Evolutionary conservation across 306 rosid species (phyloP), one percentile per base, ranked within the genome.

Genomic region (Carpinus viminea): DNA sequence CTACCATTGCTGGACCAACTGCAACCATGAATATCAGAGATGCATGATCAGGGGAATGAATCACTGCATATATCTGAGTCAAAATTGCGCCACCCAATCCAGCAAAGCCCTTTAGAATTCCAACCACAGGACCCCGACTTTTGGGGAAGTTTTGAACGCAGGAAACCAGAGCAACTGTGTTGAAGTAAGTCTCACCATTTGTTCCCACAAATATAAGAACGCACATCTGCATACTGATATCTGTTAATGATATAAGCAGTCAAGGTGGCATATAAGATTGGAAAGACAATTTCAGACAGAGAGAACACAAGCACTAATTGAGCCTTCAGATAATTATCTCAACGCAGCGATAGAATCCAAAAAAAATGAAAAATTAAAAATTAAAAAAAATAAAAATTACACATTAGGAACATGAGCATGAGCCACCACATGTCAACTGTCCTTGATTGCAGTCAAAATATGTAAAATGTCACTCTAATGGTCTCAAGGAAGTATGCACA

Each of bases 171-270:
- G 98, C 80, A 83, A 85, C 97, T 45, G 98, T 95, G 83, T 95
- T 95, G 90, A 92, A 95, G 93, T 90, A 95, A 69, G 97, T 92
- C 87, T 92, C 97, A 20, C 98, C 97, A 72, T 95, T 95, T 59
- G 98, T 92, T 80, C 97, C 98, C 64, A 95, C 82, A 66, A 92
- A 95, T 75, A 95, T 88, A 68, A 89, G 95, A 83, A 84, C 54
- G 75, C 98, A 95, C 91, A 95, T 87, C 98, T 95, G 97, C 91
- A 87, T 28, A 65, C 77, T 68, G 77, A 82, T 73, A 77, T 79
- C 59, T 76, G 82, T 81, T 51, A 60, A 85, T 83, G 61, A 80
- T 34, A 66, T 68, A 54, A 41, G 62, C 72, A 51, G 11, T 6
- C 24, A 65, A 38, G 24, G 45, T 43, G 76, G 72, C 53, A 51